These are phyloP conservation scores for Mortierella sp. DNA, from an alignment of 371 early-diverging fungal species.

Conservation along the genomic window DNA sequence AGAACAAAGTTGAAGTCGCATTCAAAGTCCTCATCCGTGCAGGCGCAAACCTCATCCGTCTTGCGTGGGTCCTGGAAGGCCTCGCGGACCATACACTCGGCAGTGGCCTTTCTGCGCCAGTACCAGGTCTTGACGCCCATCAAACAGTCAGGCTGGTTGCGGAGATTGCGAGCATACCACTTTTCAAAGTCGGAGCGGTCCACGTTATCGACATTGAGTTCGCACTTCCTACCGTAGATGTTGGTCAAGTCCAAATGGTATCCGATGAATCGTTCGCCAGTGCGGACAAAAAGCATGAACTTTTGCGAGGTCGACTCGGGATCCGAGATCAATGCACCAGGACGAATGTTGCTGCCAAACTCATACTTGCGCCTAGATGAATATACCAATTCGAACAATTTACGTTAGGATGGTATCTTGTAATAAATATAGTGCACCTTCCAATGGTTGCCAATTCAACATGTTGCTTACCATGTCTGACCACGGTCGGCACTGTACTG, in stretches of 20 bases:
- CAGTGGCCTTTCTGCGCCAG: constrained; percentile 81
- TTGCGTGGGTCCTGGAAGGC: constrained; percentile 70
- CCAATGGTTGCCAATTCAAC: neutral
- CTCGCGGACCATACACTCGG: constrained; percentile 84
- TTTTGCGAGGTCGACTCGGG: constrained; percentile 74
- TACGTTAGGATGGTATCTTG: neutral
- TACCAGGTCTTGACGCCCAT: constrained; percentile 83
- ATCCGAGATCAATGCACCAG: constrained; percentile 72
- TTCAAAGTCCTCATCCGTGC: constrained; percentile 90
- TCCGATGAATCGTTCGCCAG: constrained; percentile 32
- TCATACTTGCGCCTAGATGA: constrained; percentile 19
- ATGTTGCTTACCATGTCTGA: constrained; percentile 72
- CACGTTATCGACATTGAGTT: constrained; percentile 61
- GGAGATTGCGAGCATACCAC: constrained; percentile 77
- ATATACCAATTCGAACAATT: neutral
- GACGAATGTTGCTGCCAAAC: constrained; percentile 63
- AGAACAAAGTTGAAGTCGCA: constrained; percentile 90
- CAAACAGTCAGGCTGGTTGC: constrained; percentile 81
- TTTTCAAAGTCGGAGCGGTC: constrained; percentile 81
- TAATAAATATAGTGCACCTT: neutral
- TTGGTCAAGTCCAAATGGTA: constrained; percentile 81
- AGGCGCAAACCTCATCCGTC: constrained; percentile 77
- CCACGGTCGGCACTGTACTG: constrained; percentile 89
- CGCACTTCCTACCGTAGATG: constrained; percentile 77
- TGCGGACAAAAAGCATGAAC: constrained; percentile 65